Conservation (phyloP, 140 eudicot genomes). For the Erigeron philadelphicus region DNA sequence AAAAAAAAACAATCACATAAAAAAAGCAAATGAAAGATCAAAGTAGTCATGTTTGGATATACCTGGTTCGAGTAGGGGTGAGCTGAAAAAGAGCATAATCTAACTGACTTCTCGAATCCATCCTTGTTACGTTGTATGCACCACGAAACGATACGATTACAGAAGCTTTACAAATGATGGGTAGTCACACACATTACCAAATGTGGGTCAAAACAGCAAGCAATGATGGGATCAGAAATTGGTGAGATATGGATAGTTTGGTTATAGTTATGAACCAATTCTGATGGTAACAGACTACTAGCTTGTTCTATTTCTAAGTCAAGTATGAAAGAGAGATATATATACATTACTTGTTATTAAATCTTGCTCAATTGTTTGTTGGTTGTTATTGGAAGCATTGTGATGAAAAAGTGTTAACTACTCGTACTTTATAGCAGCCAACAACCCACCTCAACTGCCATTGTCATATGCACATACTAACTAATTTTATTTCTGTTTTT, state of each 20-base stretch:
- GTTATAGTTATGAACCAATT: slow-evolving; percentile 9
- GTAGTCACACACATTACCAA: slow-evolving; percentile 10
- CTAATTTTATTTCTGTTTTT: slow-evolving; percentile 10
- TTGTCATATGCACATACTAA: slow-evolving; percentile 16
- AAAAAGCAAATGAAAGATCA: background rate
- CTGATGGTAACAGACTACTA: slow-evolving; percentile 19
- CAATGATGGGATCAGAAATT: slow-evolving; percentile 14
- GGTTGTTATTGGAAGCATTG: slow-evolving; percentile 22
- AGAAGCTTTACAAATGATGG: slow-evolving; percentile 21
- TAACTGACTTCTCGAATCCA: slow-evolving; percentile 59
- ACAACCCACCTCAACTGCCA: slow-evolving; percentile 33
- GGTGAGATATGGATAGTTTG: slow-evolving; percentile 25
- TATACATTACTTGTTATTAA: slow-evolving; percentile 24
- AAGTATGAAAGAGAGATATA: background rate
- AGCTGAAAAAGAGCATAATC: slow-evolving; percentile 81
- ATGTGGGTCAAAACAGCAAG: slow-evolving; percentile 7
- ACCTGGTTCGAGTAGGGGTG: slow-evolving; percentile 95
- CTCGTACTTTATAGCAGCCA: slow-evolving; percentile 22
- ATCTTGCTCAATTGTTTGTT: slow-evolving; percentile 25
- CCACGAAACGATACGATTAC: slow-evolving; percentile 4
- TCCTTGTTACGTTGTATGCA: slow-evolving; percentile 17
- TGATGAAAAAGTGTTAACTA: slow-evolving; percentile 6
- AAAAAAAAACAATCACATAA: background rate
- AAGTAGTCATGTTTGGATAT: slow-evolving; percentile 1
- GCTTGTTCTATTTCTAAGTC: background rate